Conservation (phyloP, 2,329 filamentous ascomycete genomes). For the Fusarium foetens region DNA sequence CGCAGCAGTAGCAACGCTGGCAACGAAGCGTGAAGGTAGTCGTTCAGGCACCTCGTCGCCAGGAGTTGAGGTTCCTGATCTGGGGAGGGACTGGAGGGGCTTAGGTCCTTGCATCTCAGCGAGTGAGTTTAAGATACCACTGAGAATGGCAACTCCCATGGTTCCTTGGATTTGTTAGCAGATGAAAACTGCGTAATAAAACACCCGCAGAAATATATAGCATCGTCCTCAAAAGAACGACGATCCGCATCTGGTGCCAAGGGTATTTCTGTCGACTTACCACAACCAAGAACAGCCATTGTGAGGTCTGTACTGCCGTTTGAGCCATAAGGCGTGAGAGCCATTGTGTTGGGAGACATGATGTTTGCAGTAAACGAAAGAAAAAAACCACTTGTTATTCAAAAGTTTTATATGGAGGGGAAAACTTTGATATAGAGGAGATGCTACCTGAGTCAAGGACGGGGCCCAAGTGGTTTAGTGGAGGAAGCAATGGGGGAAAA, state of each 20-base stretch:
- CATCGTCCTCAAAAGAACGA: not conserved
- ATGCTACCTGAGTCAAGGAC: conserved; percentile 8
- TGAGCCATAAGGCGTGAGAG: conserved; percentile 50
- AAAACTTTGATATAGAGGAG: conserved; percentile 5
- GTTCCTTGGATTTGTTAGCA: conserved; percentile 68
- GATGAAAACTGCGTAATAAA: not conserved
- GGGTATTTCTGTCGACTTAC: conserved; percentile 58
- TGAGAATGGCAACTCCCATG: conserved; percentile 86
- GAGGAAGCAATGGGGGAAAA: conserved; percentile 12
- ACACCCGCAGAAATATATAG: not conserved
- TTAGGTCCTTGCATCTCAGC: conserved; percentile 60
- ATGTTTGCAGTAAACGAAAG: conserved; percentile 29
- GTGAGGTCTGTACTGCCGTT: conserved; percentile 64
- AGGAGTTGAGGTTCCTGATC: conserved; percentile 57
- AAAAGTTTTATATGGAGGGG: conserved; percentile 1
- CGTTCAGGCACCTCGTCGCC: conserved; percentile 62
- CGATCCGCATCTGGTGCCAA: not conserved
- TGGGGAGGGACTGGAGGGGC: conserved; percentile 54
- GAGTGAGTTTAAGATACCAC: conserved; percentile 79
- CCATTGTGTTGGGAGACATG: conserved; percentile 44
- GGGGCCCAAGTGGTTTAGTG: conserved; percentile 2
- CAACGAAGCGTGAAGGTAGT: conserved; percentile 80
- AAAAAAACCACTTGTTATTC: conserved; percentile 6
- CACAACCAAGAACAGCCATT: conserved; percentile 83
- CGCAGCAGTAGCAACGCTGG: conserved; percentile 78